These are phyloP conservation scores for Penicillium capsulatum DNA, from an alignment of 2,329 filamentous ascomycete genomes.

Conservation along the genomic window DNA sequence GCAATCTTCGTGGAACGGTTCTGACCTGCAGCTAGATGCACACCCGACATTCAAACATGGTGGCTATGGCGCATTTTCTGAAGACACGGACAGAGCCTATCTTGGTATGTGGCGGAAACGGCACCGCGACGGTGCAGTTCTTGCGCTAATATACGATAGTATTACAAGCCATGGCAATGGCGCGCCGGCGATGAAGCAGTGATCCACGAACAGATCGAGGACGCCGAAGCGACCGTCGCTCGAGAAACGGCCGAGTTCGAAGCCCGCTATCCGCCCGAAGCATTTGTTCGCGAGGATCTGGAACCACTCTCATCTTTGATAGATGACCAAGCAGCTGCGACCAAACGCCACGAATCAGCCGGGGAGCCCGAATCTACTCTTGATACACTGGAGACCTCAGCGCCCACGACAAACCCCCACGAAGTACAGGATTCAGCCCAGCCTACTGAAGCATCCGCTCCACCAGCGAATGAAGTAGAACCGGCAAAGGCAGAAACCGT, in stretches of 20 bases:
- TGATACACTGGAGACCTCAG: not conserved
- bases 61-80: constrained; percentile 68
- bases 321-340: constrained; percentile 18
- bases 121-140: not conserved
- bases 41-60: constrained; percentile 66
- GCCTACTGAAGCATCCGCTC: constrained; percentile 21
- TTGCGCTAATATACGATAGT: constrained; percentile 50
- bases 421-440: not conserved
- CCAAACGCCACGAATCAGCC: constrained; percentile 25
- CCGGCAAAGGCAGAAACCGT: constrained; percentile 20
- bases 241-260: constrained; percentile 63
- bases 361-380: constrained; percentile 3
- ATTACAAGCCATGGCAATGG: constrained; percentile 79
- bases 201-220: constrained; percentile 66
- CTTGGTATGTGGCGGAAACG: constrained; percentile 55
- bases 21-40: constrained; percentile 56
- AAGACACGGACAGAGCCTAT: constrained; percentile 66
- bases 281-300: constrained; percentile 19
- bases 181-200: constrained; percentile 63
- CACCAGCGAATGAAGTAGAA: constrained; percentile 14
- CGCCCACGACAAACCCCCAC: not conserved
- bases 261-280: constrained; percentile 39
- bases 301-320: constrained; percentile 11
- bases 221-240: constrained; percentile 60
- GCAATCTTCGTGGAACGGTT: not conserved